phyloP scores from a whole-genome alignment of 140 eudicot species.

The Bidens hawaiensis region DNA sequence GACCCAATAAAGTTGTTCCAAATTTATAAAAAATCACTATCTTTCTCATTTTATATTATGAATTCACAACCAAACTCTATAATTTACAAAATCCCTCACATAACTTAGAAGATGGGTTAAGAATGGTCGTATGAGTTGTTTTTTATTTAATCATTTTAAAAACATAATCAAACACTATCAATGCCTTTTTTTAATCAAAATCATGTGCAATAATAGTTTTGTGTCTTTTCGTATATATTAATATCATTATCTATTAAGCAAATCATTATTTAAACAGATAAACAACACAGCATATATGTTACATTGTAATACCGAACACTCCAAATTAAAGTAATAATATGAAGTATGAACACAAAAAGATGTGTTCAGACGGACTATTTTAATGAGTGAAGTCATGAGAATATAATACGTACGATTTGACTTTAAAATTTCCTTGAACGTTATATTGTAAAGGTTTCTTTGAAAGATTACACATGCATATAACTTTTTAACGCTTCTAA shows the following conservation, averaged over 20 bases:
- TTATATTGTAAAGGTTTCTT: not conserved
- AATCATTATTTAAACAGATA: not conserved
- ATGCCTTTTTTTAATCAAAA: not conserved
- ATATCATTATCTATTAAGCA: not conserved
- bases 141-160: not conserved
- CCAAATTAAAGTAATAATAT: conserved; percentile 4
- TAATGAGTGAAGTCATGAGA: not conserved
- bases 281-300: not conserved
- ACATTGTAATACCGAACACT: not conserved
- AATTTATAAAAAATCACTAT: no score
- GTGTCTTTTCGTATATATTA: not conserved
- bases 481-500: not conserved
- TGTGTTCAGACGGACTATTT: conserved; percentile 12
- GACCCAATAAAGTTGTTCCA: no score
- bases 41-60: no score
- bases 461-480: not conserved
- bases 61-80: no score
- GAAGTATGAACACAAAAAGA: conserved; percentile 6
- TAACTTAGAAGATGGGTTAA: no score
- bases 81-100: no score
- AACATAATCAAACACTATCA: not conserved
- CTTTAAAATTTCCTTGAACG: not conserved
- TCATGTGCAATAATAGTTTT: conserved; percentile 4
- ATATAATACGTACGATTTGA: conserved; percentile 1
- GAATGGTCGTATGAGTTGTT: no score